phyloP scores from a whole-genome alignment of 2,329 filamentous ascomycete species.

The Seiridium cupressi region DNA sequence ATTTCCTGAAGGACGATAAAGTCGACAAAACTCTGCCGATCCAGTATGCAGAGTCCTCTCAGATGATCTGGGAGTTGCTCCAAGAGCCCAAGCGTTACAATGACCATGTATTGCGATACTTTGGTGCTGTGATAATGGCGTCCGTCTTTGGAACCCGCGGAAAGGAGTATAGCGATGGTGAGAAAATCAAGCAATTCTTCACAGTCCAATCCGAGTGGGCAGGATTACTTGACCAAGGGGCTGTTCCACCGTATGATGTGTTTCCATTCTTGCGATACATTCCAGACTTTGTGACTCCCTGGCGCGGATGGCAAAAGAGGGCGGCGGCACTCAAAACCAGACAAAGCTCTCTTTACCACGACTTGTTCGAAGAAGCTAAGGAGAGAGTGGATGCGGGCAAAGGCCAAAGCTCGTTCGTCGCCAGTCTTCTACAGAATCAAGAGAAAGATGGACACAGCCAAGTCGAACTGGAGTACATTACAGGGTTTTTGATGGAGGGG shows the following conservation, averaged over 20 bases:
- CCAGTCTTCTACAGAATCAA: constrained; percentile 3
- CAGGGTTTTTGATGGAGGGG: constrained; percentile 35
- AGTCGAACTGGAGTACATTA: constrained; percentile 27
- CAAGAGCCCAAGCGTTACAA: constrained; percentile 9
- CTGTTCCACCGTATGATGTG: constrained; percentile 15
- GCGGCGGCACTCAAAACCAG: constrained; percentile 7
- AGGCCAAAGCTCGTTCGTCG: constrained; percentile 14
- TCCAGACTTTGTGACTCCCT: constrained; percentile 19
- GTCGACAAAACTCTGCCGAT: constrained; percentile 12
- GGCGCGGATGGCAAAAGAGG: constrained; percentile 16
- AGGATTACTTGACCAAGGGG: constrained; percentile 9
- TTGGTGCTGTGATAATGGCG: constrained; percentile 16
- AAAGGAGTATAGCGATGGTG: not conserved
- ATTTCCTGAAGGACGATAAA: constrained; percentile 16
- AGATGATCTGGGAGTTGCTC: constrained; percentile 20
- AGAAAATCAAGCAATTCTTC: constrained; percentile 14
- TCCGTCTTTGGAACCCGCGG: constrained; percentile 16
- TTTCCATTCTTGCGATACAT: constrained; percentile 18
- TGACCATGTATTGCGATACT: constrained; percentile 13
- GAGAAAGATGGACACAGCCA: not conserved
- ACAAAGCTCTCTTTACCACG: constrained; percentile 16
- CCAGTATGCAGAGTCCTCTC: constrained; percentile 17
- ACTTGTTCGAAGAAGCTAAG: constrained; percentile 11
- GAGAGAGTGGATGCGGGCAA: constrained; percentile 10
- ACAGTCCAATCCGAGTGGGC: constrained; percentile 14